These are phyloP conservation scores for Candida yuanshanica DNA, from an alignment of 805 yeast species.

Conservation along the genomic window DNA sequence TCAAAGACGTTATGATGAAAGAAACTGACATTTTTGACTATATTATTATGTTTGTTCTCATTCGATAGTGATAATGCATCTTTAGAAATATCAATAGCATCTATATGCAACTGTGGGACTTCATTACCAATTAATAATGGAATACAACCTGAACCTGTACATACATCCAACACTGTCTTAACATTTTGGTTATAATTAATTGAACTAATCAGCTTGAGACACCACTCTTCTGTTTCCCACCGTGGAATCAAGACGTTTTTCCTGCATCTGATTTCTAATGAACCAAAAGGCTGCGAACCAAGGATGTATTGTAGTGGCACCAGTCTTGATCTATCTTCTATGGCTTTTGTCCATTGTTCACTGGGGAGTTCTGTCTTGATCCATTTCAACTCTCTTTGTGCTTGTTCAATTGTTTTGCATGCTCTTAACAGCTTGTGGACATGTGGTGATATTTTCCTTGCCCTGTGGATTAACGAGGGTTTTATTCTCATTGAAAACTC, in stretches of 20 bases:
- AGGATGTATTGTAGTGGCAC: slow-evolving; percentile 83
- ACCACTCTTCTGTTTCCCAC: slow-evolving; percentile 96
- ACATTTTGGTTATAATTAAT: slow-evolving; percentile 5
- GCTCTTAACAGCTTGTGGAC: slow-evolving; percentile 15
- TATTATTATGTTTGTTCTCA: slow-evolving; percentile 32
- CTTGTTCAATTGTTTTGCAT: slow-evolving; percentile 27
- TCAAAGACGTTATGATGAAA: slow-evolving; percentile 8
- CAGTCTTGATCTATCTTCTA: slow-evolving; percentile 41
- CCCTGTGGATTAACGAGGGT: slow-evolving; percentile 9
- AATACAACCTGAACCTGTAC: slow-evolving; percentile 89
- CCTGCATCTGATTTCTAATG: slow-evolving; percentile 51
- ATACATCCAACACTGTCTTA: slow-evolving; percentile 52
- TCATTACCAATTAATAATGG: slow-evolving; percentile 44
- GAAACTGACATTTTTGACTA: slow-evolving; percentile 8
- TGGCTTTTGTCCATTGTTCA: slow-evolving; percentile 45
- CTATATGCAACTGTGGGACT: slow-evolving; percentile 50
- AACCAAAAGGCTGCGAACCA: slow-evolving; percentile 84
- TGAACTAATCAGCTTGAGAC: slow-evolving; percentile 35
- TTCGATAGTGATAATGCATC: slow-evolving; percentile 31
- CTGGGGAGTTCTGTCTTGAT: slow-evolving; percentile 50
- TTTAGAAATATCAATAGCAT: slow-evolving; percentile 39
- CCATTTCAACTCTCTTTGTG: slow-evolving; percentile 61
- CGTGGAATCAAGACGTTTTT: slow-evolving; percentile 80
- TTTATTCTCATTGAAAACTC: slow-evolving; percentile 19
- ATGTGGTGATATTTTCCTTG: slow-evolving; percentile 5